Evolutionary conservation across 805 yeast species (phyloP).

Genomic region (Saturnispora diversa): DNA sequence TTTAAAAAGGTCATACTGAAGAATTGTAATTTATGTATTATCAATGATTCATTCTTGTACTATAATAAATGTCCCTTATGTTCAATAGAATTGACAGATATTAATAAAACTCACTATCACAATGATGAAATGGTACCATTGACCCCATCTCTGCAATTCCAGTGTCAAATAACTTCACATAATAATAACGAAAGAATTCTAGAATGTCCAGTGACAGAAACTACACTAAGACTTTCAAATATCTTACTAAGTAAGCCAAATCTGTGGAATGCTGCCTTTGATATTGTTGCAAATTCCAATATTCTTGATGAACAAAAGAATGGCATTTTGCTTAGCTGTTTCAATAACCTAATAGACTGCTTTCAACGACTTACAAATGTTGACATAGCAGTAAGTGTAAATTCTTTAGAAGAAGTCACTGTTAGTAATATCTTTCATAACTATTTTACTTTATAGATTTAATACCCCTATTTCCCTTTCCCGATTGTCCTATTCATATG

Average conservation of each 20-base stretch:
- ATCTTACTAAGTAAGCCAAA: conserved; percentile 9
- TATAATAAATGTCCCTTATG: background rate
- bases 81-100: background rate
- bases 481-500: background rate
- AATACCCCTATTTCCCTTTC: background rate
- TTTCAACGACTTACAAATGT: conserved; percentile 9
- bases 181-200: background rate
- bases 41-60: background rate
- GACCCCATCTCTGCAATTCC: conserved; percentile 1
- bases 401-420: background rate
- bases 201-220: conserved; percentile 1
- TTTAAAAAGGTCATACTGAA: conserved; percentile 15
- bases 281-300: background rate
- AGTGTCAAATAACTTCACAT: conserved; percentile 6
- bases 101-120: background rate
- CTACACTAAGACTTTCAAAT: conserved; percentile 7
- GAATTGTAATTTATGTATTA: conserved; percentile 2
- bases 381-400: conserved; percentile 10
- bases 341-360: conserved; percentile 9
- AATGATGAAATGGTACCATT: background rate
- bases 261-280: conserved; percentile 10
- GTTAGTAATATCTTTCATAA: conserved; percentile 12
- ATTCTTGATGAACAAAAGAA: background rate
- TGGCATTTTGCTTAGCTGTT: background rate
- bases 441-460: conserved; percentile 11